A percentile compares a stretch with the other conserved stretches of the same genome.
These are phyloP conservation scores for Arctium minus DNA, from an alignment of 129 eudicot species.

Conservation along the genomic window DNA sequence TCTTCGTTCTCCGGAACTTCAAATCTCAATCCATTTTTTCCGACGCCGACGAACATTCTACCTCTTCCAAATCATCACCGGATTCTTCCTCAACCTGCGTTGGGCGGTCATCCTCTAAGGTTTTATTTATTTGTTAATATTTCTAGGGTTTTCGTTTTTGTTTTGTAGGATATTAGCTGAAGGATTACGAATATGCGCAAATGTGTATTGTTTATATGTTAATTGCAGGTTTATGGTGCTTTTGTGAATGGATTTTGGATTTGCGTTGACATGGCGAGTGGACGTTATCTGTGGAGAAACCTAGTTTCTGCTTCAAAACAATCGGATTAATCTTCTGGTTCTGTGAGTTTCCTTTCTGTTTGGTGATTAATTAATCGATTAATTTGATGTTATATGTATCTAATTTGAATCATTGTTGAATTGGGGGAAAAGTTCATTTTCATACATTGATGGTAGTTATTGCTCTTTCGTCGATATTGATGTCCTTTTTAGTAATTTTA, in stretches of 20 bases:
- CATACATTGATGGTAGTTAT: background rate
- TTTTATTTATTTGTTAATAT: background rate
- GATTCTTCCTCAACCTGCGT: slow-evolving; percentile 6
- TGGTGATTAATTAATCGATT: background rate
- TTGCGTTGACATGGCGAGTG: slow-evolving; percentile 86
- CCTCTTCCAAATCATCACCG: slow-evolving; percentile 20
- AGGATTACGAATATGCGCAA: background rate
- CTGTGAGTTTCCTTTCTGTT: slow-evolving; percentile 10
- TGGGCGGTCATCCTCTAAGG: slow-evolving; percentile 28
- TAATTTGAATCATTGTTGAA: background rate
- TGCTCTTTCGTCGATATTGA: background rate
- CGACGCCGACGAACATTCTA: slow-evolving; percentile 18
- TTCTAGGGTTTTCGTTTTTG: slow-evolving; percentile 10
- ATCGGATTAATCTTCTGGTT: slow-evolving; percentile 12
- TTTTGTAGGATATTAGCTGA: background rate
- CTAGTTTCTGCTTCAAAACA: slow-evolving; percentile 42
- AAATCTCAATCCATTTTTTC: slow-evolving; percentile 41
- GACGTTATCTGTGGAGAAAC: slow-evolving; percentile 69
- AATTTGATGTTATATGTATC: background rate
- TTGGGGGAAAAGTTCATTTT: background rate
- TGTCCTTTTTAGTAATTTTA: background rate
- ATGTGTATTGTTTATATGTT: slow-evolving; percentile 10
- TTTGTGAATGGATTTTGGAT: slow-evolving; percentile 60
- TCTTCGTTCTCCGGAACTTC: slow-evolving; percentile 58
- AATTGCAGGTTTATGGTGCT: slow-evolving; percentile 39